These are phyloP conservation scores for Pelagomonas calceolata DNA, from an alignment of 108 stramenopile genomes.

Conservation along the genomic window DNA sequence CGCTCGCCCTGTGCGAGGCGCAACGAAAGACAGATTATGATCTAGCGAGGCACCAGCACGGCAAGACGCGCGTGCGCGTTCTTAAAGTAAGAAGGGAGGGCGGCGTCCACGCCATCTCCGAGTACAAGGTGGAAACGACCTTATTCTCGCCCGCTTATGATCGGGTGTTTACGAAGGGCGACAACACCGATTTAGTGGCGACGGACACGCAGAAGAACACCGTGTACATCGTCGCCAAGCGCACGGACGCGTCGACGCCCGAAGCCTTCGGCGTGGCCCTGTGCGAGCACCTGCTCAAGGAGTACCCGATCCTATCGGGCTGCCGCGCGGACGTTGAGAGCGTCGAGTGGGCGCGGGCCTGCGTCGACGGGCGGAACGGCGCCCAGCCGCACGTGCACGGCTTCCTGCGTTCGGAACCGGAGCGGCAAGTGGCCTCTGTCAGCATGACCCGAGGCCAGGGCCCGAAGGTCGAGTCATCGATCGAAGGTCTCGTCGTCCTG, in stretches of 20 bases:
- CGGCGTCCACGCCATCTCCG: slow-evolving; percentile 10
- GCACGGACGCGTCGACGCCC: slow-evolving; percentile 22
- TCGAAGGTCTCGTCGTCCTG: slow-evolving; percentile 21
- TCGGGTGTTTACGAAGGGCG: slow-evolving; percentile 24
- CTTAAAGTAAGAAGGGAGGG: slow-evolving; percentile 23
- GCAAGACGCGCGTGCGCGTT: slow-evolving; percentile 35
- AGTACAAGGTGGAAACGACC: neutral
- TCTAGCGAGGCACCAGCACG: slow-evolving; percentile 38
- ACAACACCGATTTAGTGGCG: slow-evolving; percentile 40
- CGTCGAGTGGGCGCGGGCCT: slow-evolving; percentile 27
- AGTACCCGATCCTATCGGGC: slow-evolving; percentile 27
- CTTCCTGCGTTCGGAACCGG: slow-evolving; percentile 23
- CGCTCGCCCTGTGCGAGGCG: no score
- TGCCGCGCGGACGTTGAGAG: slow-evolving; percentile 19
- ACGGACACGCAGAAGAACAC: slow-evolving; percentile 51
- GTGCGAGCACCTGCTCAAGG: slow-evolving; percentile 28
- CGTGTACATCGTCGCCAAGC: slow-evolving; percentile 36
- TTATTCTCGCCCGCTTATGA: slow-evolving; percentile 11
- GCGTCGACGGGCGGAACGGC: neutral
- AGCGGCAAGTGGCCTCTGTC: neutral
- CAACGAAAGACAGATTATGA: no score
- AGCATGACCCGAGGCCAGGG: neutral
- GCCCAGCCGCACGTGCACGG: slow-evolving; percentile 29
- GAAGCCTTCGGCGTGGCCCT: slow-evolving; percentile 36
- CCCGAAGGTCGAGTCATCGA: neutral